A percentile compares a stretch with the other conserved stretches of the same genome.
phyloP scores from a whole-genome alignment of 2,329 filamentous ascomycete genomes.

The Gnomoniopsis smithogilvyi region DNA sequence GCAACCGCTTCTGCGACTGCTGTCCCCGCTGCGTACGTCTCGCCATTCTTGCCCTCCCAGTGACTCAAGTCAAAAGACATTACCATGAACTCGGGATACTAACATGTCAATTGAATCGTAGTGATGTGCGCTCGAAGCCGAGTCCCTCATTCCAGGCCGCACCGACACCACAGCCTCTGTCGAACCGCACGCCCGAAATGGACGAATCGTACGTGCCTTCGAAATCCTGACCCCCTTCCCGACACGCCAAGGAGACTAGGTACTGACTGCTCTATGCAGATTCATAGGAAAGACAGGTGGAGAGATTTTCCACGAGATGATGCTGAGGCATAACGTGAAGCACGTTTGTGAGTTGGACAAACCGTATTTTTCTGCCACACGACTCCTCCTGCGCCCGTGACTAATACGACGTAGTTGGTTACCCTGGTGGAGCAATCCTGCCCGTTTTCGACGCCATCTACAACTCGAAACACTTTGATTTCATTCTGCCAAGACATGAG shows the following conservation, averaged over 20 bases:
- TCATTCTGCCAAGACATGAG: constrained; percentile 92
- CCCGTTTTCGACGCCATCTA: constrained; percentile 99
- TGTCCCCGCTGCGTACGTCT: constrained; percentile 20
- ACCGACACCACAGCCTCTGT: constrained; percentile 58
- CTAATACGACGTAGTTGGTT: constrained; percentile 59
- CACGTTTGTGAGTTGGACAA: constrained; percentile 73
- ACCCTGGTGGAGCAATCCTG: constrained; percentile 93
- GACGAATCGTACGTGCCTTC: constrained; percentile 71
- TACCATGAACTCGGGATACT: constrained; percentile 19
- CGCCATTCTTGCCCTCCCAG: neutral
- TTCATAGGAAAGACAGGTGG: constrained; percentile 95
- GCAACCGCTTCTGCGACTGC: constrained; percentile 47
- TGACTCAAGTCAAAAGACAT: constrained; percentile 22
- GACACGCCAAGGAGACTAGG: constrained; percentile 13
- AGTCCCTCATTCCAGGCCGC: constrained; percentile 59
- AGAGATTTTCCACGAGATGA: constrained; percentile 99
- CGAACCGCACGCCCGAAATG: constrained; percentile 61
- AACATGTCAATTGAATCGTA: constrained; percentile 27
- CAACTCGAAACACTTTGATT: constrained; percentile 95
- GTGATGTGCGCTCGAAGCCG: constrained; percentile 56
- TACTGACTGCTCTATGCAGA: constrained; percentile 36
- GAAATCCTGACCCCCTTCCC: constrained; percentile 13
- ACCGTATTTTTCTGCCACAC: neutral
- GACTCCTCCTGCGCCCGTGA: constrained; percentile 15
- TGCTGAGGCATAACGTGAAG: constrained; percentile 88